Conservation (phyloP, 768 basidiomycete species). For the Lactarius trivialis region DNA sequence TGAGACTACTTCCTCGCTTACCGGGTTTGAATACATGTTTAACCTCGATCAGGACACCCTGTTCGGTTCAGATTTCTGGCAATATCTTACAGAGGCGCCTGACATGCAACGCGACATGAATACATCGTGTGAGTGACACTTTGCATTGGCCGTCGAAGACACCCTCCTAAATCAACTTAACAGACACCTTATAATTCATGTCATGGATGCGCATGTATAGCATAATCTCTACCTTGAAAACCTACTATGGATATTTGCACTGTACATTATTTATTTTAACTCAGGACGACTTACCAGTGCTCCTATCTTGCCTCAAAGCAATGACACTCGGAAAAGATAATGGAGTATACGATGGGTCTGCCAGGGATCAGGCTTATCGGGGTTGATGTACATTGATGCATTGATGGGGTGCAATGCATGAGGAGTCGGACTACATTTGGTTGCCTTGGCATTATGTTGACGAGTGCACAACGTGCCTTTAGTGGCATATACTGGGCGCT, state of each 20-base stretch:
- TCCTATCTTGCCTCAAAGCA: too few relatives aligned
- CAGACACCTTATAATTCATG: not conserved
- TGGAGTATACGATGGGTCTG: too few relatives aligned
- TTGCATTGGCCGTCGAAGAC: not conserved
- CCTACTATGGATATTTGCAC: not conserved
- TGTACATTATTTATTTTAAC: not conserved
- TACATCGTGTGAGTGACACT: conserved; percentile 2
- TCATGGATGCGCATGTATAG: not conserved
- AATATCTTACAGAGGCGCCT: conserved; percentile 14
- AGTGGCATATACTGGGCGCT: too few relatives aligned
- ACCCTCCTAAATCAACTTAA: not conserved
- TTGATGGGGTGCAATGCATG: too few relatives aligned
- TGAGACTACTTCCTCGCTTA: not conserved
- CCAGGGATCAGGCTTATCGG: too few relatives aligned
- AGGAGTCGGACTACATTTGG: too few relatives aligned
- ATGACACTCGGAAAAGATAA: too few relatives aligned
- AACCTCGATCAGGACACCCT: conserved; percentile 12
- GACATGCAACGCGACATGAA: not conserved
- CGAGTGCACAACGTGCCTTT: too few relatives aligned
- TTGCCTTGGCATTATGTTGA: too few relatives aligned
- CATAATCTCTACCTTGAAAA: not conserved
- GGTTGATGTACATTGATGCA: too few relatives aligned
- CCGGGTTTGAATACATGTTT: conserved; percentile 9
- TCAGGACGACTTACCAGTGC: too few relatives aligned
- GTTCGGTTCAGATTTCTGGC: conserved; percentile 17